phyloP scores from a whole-genome alignment of 345 rosid species.

The Camelina sativa region DNA sequence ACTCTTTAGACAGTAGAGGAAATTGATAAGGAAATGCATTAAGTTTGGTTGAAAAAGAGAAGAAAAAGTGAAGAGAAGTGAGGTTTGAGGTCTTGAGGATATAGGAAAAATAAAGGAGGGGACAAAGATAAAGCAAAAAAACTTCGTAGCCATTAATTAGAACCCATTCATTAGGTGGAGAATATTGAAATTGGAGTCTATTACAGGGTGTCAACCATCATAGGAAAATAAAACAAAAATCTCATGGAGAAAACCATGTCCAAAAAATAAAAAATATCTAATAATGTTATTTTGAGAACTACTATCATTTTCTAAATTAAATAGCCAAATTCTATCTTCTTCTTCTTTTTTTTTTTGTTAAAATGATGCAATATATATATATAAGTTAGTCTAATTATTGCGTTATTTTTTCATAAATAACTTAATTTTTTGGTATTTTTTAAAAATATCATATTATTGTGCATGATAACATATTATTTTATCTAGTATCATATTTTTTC shows the following conservation, averaged over 20 bases:
- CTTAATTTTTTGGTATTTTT: too few relatives aligned
- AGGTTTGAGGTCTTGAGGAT: conserved; percentile 18
- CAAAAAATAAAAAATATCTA: conserved; percentile 3
- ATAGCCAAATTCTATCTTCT: neutral
- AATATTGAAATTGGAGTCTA: conserved; percentile 34
- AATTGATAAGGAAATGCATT: conserved; percentile 41
- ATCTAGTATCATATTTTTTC: neutral
- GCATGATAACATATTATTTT: too few relatives aligned
- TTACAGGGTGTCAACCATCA: conserved; percentile 47
- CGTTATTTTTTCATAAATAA: too few relatives aligned
- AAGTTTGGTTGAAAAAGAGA: conserved; percentile 37
- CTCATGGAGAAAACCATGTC: conserved; percentile 17
- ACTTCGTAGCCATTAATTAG: conserved; percentile 38
- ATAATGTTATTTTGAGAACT: neutral
- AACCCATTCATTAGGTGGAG: conserved; percentile 47
- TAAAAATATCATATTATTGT: too few relatives aligned
- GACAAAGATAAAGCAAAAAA: conserved; percentile 42
- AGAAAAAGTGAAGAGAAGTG: conserved; percentile 26
- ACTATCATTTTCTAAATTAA: neutral
- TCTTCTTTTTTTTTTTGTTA: too few relatives aligned
- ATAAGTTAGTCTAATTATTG: too few relatives aligned
- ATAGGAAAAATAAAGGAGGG: conserved; percentile 24
- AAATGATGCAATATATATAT: too few relatives aligned
- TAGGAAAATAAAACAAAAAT: neutral
- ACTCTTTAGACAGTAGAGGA: conserved; percentile 42